Evolutionary conservation across 495 filamentous ascomycete genomes (phyloP).

Genomic region (Penicillium cataractarum): DNA sequence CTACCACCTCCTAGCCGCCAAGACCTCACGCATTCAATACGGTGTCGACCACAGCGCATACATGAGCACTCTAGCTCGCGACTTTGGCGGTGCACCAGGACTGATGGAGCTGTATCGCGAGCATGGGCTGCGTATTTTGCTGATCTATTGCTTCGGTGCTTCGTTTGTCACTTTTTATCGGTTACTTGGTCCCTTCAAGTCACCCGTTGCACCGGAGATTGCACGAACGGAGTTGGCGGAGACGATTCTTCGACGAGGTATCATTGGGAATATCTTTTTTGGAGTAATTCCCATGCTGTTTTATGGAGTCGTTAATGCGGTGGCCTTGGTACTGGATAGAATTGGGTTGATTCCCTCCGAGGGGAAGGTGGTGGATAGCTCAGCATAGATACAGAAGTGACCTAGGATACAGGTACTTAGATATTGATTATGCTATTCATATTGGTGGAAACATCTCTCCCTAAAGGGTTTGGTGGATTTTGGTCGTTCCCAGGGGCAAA

Average conservation of each 20-base stretch:
- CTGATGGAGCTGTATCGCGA: conserved; percentile 18
- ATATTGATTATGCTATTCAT: neutral
- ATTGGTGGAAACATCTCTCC: neutral
- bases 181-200: conserved; percentile 19
- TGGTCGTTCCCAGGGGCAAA: neutral
- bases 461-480: neutral
- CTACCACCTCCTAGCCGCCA: conserved; percentile 20
- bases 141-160: conserved; percentile 22
- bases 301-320: conserved; percentile 18
- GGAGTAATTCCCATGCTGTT: conserved; percentile 21
- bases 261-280: conserved; percentile 20
- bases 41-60: conserved; percentile 23
- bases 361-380: neutral
- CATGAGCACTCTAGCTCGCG: conserved; percentile 21
- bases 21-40: conserved; percentile 19
- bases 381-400: neutral
- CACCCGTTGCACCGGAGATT: conserved; percentile 20
- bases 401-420: neutral
- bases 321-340: conserved; percentile 12
- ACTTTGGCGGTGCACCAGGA: conserved; percentile 19
- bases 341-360: conserved; percentile 16
- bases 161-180: conserved; percentile 23
- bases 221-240: conserved; percentile 18
- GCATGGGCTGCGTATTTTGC: conserved; percentile 15
- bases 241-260: conserved; percentile 18